A percentile compares a stretch with the other conserved stretches of the same genome.
These are phyloP conservation scores for Nyssa sinensis DNA, from an alignment of 148 eudicot species.

Conservation along the genomic window DNA sequence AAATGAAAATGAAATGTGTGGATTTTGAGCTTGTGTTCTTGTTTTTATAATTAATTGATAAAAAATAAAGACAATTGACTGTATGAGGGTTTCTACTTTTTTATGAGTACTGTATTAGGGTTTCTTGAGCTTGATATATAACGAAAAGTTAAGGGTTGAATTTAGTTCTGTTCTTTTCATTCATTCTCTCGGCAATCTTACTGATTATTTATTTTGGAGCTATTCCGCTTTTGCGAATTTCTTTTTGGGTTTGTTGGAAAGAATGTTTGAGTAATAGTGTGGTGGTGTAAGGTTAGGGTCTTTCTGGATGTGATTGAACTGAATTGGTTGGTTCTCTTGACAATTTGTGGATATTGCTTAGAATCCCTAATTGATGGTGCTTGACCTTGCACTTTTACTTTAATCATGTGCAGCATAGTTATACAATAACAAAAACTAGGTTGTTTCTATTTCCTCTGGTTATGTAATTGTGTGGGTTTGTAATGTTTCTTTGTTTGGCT, in stretches of 20 bases:
- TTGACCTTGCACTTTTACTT: neutral
- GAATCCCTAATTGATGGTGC: neutral
- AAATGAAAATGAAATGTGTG: neutral
- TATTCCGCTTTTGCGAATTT: too few relatives aligned
- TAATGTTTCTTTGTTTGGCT: neutral
- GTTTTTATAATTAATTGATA: neutral
- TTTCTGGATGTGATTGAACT: neutral
- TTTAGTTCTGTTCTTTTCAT: too few relatives aligned
- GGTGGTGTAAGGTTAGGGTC: neutral
- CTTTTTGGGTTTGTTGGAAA: neutral
- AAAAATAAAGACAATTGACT: neutral
- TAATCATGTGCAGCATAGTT: too few relatives aligned
- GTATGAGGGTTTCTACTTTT: neutral
- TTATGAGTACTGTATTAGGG: too few relatives aligned
- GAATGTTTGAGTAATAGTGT: neutral
- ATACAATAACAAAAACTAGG: too few relatives aligned
- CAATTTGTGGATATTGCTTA: too few relatives aligned
- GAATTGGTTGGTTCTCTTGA: neutral
- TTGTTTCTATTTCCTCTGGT: too few relatives aligned
- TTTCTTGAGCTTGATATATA: too few relatives aligned
- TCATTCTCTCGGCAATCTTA: too few relatives aligned
- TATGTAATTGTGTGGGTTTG: neutral
- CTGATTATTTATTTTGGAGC: too few relatives aligned
- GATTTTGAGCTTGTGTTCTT: neutral
- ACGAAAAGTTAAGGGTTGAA: too few relatives aligned